Base-by-base conservation (phyloP, 2,329 filamentous ascomycete genomes). In the Sphaerulina populicola region DNA sequence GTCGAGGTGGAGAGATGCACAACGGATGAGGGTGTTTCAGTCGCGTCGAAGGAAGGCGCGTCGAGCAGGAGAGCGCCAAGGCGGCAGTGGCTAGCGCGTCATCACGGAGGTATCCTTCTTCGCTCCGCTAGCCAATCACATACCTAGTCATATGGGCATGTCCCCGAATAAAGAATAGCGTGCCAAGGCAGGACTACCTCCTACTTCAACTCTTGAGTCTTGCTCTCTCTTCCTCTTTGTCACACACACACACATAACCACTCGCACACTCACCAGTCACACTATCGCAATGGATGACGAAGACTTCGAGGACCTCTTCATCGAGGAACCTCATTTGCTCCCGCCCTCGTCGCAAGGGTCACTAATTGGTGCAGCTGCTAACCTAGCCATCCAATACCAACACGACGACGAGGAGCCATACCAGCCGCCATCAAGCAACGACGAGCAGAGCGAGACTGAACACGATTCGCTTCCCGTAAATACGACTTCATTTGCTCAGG, bases 271-370 rank as follows among this genome's bases (percentile, higher is more conserved):
- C 23, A 23, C 31, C 39, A 14, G 21, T 27, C 40, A 9, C 43
- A 48, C 44, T 41, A 31, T 31, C 40, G 21, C 41, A 15, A 62
- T 61, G 59, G 60, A 60, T 31, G 51, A 58, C 51, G 57, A 56
- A 23, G 58, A 60, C 39, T 62, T 63, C 50, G 57, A 62, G 45
- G 61, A 62, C 45, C 60, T 64, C 50, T 53, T 62, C 43, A 51
- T 36, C 23, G 58, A 58, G 44, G 55, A 40, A n/a, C 18, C 10
- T 6, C 45, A 54, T 4, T 49, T 57, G 48, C 53, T 58, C 40
- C 27, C 44, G 30, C 56, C 49, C 53, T 61, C 53, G 10, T 58
- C 57, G 12, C 59, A 60, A 54, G 59, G 51, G 49, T 59, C 59
- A 42, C 55, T 62, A 44, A 62, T 41, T n/a, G 31, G 45, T 11